A percentile compares a stretch with the other conserved stretches of the same genome.
phyloP scores from a whole-genome alignment of 345 rosid species.

The Trapa incisa region DNA sequence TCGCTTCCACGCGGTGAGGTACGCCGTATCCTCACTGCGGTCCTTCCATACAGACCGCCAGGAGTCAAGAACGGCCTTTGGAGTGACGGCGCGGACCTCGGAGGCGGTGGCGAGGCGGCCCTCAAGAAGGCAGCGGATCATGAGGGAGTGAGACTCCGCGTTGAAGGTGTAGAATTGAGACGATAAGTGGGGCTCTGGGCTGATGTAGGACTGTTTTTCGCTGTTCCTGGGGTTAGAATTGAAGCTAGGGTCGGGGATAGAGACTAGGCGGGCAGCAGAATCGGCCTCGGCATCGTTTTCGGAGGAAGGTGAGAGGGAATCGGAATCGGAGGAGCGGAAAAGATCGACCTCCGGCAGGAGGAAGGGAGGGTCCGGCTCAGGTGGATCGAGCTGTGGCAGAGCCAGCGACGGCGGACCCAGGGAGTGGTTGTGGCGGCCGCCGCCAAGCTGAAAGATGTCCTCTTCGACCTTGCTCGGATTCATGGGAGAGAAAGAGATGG shows the following conservation, averaged over 20 bases:
- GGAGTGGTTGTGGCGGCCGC: conserved; percentile 5
- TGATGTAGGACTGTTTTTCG: conserved; percentile 22
- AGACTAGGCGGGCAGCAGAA: neutral
- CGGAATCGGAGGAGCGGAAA: conserved; percentile 42
- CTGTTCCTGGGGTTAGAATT: conserved; percentile 1
- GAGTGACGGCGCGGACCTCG: conserved; percentile 88
- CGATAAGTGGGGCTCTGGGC: conserved; percentile 78
- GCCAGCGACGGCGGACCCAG: conserved; percentile 25
- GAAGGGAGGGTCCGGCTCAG: conserved; percentile 24
- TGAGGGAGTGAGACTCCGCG: conserved; percentile 80
- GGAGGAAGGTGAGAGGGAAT: conserved; percentile 22
- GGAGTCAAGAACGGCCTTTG: conserved; percentile 61
- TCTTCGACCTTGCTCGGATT: conserved; percentile 17
- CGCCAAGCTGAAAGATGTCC: conserved; percentile 7
- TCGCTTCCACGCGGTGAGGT: conserved; percentile 92
- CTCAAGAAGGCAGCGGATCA: conserved; percentile 85
- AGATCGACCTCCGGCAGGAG: conserved; percentile 62
- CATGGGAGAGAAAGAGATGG: conserved; percentile 5
- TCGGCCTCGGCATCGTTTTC: conserved; percentile 37
- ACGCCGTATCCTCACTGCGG: conserved; percentile 96
- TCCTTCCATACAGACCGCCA: conserved; percentile 98
- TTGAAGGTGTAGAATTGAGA: conserved; percentile 96
- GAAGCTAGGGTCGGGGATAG: neutral
- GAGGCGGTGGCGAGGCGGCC: conserved; percentile 68
- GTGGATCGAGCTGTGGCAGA: conserved; percentile 25